Conservation (phyloP, 176 grass and related monocot genomes). For the Urochloa ruziziensis region DNA sequence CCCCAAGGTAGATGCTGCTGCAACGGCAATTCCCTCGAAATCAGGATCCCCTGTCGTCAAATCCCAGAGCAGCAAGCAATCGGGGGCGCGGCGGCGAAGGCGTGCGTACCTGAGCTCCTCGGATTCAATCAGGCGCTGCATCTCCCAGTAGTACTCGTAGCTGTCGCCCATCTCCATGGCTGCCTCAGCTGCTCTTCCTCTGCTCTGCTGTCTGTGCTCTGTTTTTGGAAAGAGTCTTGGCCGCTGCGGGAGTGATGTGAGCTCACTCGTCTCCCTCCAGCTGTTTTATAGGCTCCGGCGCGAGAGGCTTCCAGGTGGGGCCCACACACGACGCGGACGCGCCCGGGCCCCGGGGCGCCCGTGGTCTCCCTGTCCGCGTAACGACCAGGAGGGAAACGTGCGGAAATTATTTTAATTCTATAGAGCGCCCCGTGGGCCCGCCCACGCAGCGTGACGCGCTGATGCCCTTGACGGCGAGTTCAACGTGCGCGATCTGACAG, state of each 20-base stretch:
- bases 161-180: constrained; percentile 54
- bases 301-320: background rate
- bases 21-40: background rate
- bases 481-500: background rate
- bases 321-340: background rate
- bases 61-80: background rate
- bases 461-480: background rate
- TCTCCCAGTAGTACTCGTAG: constrained; percentile 84
- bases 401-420: no score
- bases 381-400: constrained; percentile 47
- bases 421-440: background rate
- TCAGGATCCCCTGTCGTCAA: background rate
- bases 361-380: constrained; percentile 39
- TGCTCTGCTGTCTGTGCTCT: background rate
- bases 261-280: background rate
- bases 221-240: background rate
- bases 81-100: background rate
- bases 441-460: background rate
- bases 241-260: constrained; percentile 11
- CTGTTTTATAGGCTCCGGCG: constrained; percentile 31
- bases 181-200: background rate
- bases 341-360: background rate
- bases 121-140: constrained; percentile 47
- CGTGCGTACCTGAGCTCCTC: constrained; percentile 63
- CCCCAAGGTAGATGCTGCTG: constrained; percentile 49